These are phyloP conservation scores for Periconia digitata DNA, from an alignment of 2,329 filamentous ascomycete genomes.

Conservation along the genomic window DNA sequence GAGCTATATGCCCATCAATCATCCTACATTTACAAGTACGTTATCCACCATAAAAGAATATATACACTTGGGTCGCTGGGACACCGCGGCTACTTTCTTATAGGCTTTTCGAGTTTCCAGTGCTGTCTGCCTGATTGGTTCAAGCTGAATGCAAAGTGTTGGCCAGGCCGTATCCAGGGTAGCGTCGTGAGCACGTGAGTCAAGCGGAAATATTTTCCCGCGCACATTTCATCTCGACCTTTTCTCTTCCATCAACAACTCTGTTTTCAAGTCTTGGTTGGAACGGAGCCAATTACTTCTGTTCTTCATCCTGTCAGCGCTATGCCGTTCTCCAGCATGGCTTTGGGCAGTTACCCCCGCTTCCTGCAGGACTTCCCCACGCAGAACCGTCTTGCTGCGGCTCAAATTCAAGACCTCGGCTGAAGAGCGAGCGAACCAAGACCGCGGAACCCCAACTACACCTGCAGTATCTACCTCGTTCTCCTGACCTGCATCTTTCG, in stretches of 20 bases:
- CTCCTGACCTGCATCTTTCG: neutral
- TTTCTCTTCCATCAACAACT: slow-evolving; percentile 7
- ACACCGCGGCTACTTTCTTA: no score
- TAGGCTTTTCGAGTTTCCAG: no score
- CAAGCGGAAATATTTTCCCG: slow-evolving; percentile 15
- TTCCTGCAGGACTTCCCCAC: slow-evolving; percentile 10
- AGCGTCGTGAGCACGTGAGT: slow-evolving; percentile 1
- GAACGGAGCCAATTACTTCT: slow-evolving; percentile 9
- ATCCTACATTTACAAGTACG: no score
- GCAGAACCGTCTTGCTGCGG: slow-evolving; percentile 11
- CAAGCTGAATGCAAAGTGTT: no score
- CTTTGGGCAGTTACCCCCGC: neutral
- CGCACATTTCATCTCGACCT: slow-evolving; percentile 3
- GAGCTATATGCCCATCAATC: no score
- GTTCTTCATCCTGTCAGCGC: slow-evolving; percentile 6
- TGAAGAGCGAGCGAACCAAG: slow-evolving; percentile 25
- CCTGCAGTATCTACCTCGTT: slow-evolving; percentile 19
- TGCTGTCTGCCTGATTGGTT: no score
- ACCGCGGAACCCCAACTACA: slow-evolving; percentile 37
- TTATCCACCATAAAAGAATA: no score
- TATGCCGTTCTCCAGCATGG: slow-evolving; percentile 5
- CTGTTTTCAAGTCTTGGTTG: slow-evolving; percentile 5
- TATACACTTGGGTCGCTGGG: no score
- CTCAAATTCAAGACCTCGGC: slow-evolving; percentile 33
- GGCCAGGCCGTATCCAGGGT: no score